phyloP scores from a whole-genome alignment of 257 asterid genomes.

The Petrea volubilis region DNA sequence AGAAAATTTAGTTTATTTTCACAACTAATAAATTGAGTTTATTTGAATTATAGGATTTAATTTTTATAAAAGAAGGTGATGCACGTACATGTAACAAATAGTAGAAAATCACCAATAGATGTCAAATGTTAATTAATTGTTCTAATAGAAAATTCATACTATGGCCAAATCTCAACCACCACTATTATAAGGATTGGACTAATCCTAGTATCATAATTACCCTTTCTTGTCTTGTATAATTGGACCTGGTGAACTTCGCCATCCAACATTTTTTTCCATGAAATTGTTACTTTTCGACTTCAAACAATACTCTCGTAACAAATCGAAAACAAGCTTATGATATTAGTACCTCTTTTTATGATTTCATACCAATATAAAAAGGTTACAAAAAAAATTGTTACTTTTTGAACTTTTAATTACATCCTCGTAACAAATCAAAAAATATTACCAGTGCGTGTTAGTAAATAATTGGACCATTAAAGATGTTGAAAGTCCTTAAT shows the following conservation, averaged over 20 bases:
- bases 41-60: too few relatives aligned
- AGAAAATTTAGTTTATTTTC: too few relatives aligned
- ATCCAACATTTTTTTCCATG: not conserved
- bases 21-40: too few relatives aligned
- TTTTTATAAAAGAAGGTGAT: not conserved
- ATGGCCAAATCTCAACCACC: slow-evolving; percentile 25
- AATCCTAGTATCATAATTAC: slow-evolving; percentile 17
- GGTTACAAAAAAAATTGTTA: too few relatives aligned
- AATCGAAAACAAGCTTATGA: not conserved
- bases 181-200: slow-evolving; percentile 21
- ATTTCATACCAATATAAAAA: too few relatives aligned
- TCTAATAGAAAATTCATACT: not conserved
- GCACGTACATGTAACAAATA: not conserved
- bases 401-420: too few relatives aligned
- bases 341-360: too few relatives aligned
- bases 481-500: not conserved
- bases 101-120: not conserved
- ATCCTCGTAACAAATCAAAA: too few relatives aligned
- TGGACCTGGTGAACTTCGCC: not conserved
- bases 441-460: not conserved
- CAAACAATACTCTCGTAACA: too few relatives aligned
- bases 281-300: too few relatives aligned
- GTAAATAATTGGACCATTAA: not conserved
- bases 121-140: not conserved
- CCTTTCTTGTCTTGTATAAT: not conserved